These are phyloP conservation scores for Chaetomium olivaceum DNA, from an alignment of 2,329 filamentous ascomycete genomes.

Conservation along the genomic window DNA sequence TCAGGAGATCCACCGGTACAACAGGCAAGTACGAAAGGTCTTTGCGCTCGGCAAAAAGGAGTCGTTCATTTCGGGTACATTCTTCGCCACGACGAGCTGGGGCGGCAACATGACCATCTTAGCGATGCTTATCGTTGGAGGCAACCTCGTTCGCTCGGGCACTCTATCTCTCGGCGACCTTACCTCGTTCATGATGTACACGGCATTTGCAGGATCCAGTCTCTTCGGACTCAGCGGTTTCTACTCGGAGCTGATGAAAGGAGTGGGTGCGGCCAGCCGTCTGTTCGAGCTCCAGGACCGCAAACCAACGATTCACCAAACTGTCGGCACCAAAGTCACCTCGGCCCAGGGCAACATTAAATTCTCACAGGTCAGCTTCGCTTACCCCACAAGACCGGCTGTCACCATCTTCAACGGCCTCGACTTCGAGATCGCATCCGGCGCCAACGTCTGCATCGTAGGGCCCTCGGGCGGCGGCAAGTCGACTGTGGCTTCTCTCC, in stretches of 20 bases:
- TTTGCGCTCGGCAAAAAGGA: conserved; percentile 86
- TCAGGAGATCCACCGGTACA: conserved; percentile 87
- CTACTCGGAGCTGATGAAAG: conserved; percentile 99
- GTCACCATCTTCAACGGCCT: conserved; percentile 88
- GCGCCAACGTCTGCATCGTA: conserved; percentile 93
- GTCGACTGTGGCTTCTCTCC: conserved; percentile 87
- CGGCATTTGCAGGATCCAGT: conserved; percentile 79
- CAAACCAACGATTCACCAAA: conserved; percentile 81
- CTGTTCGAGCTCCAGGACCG: conserved; percentile 95
- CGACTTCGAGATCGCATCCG: conserved; percentile 87
- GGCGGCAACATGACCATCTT: conserved; percentile 97
- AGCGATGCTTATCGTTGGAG: conserved; percentile 84
- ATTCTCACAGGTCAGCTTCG: conserved; percentile 83
- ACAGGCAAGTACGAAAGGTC: conserved; percentile 86
- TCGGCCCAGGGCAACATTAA: conserved; percentile 87
- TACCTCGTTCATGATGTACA: conserved; percentile 98
- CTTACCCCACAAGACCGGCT: conserved; percentile 90
- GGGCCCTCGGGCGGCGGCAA: conserved; percentile 96
- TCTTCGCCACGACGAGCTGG: conserved; percentile 84
- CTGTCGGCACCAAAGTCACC: conserved; percentile 73
- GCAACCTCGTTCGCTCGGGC: conserved; percentile 83
- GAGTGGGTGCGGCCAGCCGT: conserved; percentile 92
- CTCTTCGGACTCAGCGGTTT: conserved; percentile 93
- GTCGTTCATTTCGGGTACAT: conserved; percentile 83
- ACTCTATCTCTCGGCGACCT: conserved; percentile 87